Evolutionary conservation across 352 stramenopile species (phyloP).

Genomic region (Pythium utonaiense): DNA sequence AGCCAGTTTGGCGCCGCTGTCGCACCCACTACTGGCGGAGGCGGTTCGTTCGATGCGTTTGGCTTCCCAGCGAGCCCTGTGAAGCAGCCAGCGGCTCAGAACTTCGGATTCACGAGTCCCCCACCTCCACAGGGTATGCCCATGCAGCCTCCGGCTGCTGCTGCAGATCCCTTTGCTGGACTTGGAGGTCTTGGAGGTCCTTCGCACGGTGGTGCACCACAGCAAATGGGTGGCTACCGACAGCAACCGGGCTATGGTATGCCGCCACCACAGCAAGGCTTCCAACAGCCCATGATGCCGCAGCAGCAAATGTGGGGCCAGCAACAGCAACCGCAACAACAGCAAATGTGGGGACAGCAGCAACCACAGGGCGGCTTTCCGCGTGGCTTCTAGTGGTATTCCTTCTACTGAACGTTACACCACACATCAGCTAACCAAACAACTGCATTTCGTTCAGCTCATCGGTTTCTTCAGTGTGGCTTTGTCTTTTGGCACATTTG

Average conservation of each 20-base stretch:
- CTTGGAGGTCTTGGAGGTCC: conserved; percentile 25
- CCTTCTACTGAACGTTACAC: neutral
- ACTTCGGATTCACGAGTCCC: conserved; percentile 18
- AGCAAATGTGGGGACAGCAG: conserved; percentile 17
- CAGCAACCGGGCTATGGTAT: conserved; percentile 21
- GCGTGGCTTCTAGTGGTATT: conserved; percentile 20
- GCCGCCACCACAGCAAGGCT: conserved; percentile 17
- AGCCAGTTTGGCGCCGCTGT: conserved; percentile 10
- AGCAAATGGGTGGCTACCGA: conserved; percentile 16
- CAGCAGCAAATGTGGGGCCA: conserved; percentile 37
- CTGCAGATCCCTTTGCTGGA: conserved; percentile 47
- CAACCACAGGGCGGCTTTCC: conserved; percentile 25
- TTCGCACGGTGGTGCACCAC: neutral
- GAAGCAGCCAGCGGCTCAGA: conserved; percentile 26
- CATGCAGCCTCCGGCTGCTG: conserved; percentile 15
- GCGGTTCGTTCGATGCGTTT: conserved; percentile 42
- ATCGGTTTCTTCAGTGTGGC: neutral
- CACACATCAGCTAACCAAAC: neutral
- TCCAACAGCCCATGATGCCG: conserved; percentile 18
- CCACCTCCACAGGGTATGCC: conserved; percentile 9
- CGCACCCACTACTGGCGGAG: conserved; percentile 1
- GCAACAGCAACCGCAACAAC: conserved; percentile 17
- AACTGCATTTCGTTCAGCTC: neutral
- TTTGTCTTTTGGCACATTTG: neutral
- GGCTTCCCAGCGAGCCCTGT: conserved; percentile 47